phyloP scores from a whole-genome alignment of 768 basidiomycete species.

The Dacryopinax spathularia region DNA sequence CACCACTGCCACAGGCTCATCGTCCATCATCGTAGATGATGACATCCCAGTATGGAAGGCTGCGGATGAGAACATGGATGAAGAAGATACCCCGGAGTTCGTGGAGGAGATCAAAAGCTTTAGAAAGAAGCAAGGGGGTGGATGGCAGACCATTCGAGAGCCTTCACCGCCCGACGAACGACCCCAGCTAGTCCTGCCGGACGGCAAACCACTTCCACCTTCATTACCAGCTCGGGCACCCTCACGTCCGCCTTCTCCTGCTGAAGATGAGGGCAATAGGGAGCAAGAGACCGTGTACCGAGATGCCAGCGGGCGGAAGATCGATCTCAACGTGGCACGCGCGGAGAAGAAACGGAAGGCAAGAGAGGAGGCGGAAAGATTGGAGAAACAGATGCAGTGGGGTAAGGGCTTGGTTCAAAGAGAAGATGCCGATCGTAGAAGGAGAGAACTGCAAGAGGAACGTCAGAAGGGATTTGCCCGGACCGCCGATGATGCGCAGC shows the following conservation, averaged over 20 bases:
- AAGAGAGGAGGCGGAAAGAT: conserved; percentile 68
- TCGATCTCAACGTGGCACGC: conserved; percentile 70
- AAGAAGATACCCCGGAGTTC: conserved; percentile 32
- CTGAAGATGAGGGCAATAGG: conserved; percentile 14
- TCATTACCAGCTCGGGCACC: not conserved
- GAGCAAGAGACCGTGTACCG: conserved; percentile 90
- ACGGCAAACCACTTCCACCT: not conserved
- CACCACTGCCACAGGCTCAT: conserved; percentile 13
- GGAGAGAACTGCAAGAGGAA: conserved; percentile 53
- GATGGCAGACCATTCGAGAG: conserved; percentile 13
- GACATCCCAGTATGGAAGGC: conserved; percentile 55
- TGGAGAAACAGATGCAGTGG: conserved; percentile 93
- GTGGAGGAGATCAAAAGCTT: conserved; percentile 18
- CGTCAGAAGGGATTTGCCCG: conserved; percentile 55
- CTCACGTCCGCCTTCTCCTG: conserved; percentile 1
- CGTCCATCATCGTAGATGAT: conserved; percentile 11
- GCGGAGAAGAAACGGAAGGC: conserved; percentile 75
- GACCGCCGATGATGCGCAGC: conserved; percentile 62
- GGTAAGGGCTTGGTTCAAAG: conserved; percentile 88
- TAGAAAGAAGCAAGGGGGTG: conserved; percentile 18
- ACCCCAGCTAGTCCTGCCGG: conserved; percentile 36
- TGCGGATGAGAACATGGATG: conserved; percentile 34
- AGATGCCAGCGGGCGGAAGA: conserved; percentile 72
- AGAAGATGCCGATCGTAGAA: conserved; percentile 57
- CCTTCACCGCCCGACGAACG: conserved; percentile 52